Evolutionary conservation across 352 stramenopile species (phyloP).

Genomic region (Phytophthora megakarya): DNA sequence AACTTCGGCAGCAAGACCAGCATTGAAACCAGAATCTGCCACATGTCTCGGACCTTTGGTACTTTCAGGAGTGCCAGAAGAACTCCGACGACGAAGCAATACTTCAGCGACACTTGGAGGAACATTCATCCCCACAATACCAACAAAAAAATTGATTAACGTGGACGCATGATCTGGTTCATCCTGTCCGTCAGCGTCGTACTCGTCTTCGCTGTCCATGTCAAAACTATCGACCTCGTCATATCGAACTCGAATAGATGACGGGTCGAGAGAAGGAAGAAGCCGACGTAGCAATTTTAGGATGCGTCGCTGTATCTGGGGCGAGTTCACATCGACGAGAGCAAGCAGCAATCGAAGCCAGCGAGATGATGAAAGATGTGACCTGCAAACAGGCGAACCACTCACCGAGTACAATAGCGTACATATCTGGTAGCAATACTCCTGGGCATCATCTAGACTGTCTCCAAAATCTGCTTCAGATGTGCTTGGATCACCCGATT

Average conservation of each 20-base stretch:
- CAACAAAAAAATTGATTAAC: slow-evolving; percentile 81
- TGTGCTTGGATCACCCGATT: slow-evolving; percentile 48
- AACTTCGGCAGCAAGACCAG: slow-evolving; percentile 68
- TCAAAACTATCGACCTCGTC: slow-evolving; percentile 79
- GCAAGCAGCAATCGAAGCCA: slow-evolving; percentile 85
- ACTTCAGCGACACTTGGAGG: slow-evolving; percentile 70
- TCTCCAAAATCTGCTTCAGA: slow-evolving; percentile 42
- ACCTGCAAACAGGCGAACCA: slow-evolving; percentile 76
- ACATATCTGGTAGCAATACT: slow-evolving; percentile 92
- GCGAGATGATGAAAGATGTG: slow-evolving; percentile 81
- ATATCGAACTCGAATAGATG: slow-evolving; percentile 61
- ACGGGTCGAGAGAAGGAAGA: slow-evolving; percentile 73
- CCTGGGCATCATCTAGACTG: slow-evolving; percentile 59
- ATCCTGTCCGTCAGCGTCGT: slow-evolving; percentile 57
- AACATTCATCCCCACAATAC: slow-evolving; percentile 69
- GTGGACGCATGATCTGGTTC: slow-evolving; percentile 61
- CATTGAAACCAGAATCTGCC: slow-evolving; percentile 41
- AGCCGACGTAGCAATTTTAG: slow-evolving; percentile 84
- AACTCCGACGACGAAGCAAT: slow-evolving; percentile 46
- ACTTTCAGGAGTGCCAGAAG: slow-evolving; percentile 4
- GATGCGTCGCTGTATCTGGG: slow-evolving; percentile 79
- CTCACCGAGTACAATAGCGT: slow-evolving; percentile 88
- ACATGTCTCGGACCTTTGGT: background rate
- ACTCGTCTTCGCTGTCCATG: slow-evolving; percentile 85
- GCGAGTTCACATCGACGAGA: slow-evolving; percentile 74